Evolutionary conservation across 306 rosid species (phyloP).

Genomic region (Cotoneaster glaucophyllus): DNA sequence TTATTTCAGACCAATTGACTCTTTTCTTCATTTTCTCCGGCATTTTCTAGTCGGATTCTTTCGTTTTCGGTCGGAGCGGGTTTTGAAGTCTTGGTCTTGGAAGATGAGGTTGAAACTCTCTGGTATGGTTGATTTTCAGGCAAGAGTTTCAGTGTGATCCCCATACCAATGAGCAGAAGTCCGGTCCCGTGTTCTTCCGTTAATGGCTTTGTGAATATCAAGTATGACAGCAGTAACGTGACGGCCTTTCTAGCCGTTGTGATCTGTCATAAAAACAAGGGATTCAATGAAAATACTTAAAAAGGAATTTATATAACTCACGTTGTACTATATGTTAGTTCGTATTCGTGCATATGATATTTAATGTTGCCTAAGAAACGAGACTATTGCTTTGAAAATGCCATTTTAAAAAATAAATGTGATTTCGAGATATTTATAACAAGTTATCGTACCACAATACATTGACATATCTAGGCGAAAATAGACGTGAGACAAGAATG

Average conservation of each 20-base stretch:
- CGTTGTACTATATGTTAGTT: neutral
- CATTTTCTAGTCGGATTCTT: slow-evolving; percentile 14
- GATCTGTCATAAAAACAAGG: slow-evolving; percentile 36
- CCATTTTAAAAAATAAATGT: neutral
- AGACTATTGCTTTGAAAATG: neutral
- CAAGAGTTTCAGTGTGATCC: slow-evolving; percentile 77
- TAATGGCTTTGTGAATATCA: slow-evolving; percentile 92
- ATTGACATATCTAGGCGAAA: slow-evolving; percentile 1
- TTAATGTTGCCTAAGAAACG: neutral
- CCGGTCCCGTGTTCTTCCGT: slow-evolving; percentile 92
- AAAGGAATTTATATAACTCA: neutral
- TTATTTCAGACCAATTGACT: slow-evolving; percentile 48
- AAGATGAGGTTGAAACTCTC: slow-evolving; percentile 20
- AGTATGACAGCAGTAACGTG: slow-evolving; percentile 71
- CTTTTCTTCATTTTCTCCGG: slow-evolving; percentile 43
- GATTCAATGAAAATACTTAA: slow-evolving; percentile 2
- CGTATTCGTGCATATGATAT: neutral
- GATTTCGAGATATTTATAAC: neutral
- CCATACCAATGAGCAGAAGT: slow-evolving; percentile 79
- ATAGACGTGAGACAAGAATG: slow-evolving; percentile 20
- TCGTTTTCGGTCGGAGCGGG: slow-evolving; percentile 24
- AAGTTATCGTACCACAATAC: neutral
- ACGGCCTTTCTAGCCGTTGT: slow-evolving; percentile 97
- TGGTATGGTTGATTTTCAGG: slow-evolving; percentile 48
- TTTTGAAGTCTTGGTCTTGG: slow-evolving; percentile 15